Evolutionary conservation across 805 yeast species (phyloP).

Genomic region (Clavispora asparagi): DNA sequence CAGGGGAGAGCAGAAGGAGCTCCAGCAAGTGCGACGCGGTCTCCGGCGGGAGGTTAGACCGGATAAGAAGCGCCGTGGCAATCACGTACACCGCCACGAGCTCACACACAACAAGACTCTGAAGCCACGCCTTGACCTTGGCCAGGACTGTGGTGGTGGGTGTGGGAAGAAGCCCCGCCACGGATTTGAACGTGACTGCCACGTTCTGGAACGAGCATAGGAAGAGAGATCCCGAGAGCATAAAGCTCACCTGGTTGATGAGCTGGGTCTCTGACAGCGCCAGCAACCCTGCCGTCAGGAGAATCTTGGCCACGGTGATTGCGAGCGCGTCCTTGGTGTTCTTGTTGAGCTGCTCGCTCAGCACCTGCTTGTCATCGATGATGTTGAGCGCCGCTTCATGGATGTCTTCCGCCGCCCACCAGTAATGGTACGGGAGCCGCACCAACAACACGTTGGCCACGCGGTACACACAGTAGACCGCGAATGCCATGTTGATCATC

Average conservation of each 20-base stretch:
- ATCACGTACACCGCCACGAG: conserved; percentile 47
- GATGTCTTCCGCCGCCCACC: conserved; percentile 5
- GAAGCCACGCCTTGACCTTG: conserved; percentile 25
- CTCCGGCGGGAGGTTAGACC: conserved; percentile 44
- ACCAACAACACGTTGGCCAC: conserved; percentile 37
- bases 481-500: conserved; percentile 25
- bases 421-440: conserved; percentile 32
- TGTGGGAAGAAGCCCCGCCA: conserved; percentile 30
- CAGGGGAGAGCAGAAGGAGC: conserved; percentile 28
- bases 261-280: conserved; percentile 36
- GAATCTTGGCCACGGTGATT: conserved; percentile 40
- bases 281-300: conserved; percentile 20
- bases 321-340: conserved; percentile 43
- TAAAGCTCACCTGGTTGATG: conserved; percentile 43
- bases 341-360: conserved; percentile 8
- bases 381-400: conserved; percentile 6
- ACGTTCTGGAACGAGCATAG: conserved; percentile 64
- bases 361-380: conserved; percentile 6
- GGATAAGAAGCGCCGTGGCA: conserved; percentile 46
- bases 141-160: conserved; percentile 10
- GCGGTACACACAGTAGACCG: conserved; percentile 47
- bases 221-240: conserved; percentile 56
- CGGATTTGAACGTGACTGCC: conserved; percentile 51
- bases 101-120: conserved; percentile 38
- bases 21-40: conserved; percentile 37